Base-by-base conservation (phyloP, 345 rosid genomes). In the Eucalyptus urophylla region DNA sequence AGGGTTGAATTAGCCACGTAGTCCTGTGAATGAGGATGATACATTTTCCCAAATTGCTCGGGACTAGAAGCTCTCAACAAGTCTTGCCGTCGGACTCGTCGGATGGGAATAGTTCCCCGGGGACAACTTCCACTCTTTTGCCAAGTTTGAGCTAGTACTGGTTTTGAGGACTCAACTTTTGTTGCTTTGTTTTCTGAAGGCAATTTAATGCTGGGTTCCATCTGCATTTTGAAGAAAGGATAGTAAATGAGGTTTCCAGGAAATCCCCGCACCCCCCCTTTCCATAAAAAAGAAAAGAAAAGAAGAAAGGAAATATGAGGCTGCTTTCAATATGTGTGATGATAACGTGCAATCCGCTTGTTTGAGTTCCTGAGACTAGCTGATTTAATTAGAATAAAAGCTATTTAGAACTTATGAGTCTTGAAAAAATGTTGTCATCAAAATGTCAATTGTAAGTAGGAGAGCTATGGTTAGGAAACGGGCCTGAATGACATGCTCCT, bases 121-220 rank as follows among this genome's bases (percentile, higher is more conserved):
- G 94, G 95, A 89, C 95, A 95, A 21, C 56, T 54, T 22, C 96
- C 95, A 76, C 92, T 92, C 87, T 86, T 93, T 51, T 91, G 90
- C 96, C 96, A 94, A 56, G 62, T 91, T 88, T 94, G 96, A 19
- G 87, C n/a, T 25, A 69, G 56, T 6, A 87, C 86, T 21, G 88
- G 86, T 87, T 33, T 65, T 21, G 90, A 89, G 17, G 92, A 49
- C 87, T 88, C 90, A 19, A 56, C 51, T 45, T 54, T 86, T 25
- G 53, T 49, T 15, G n/a, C 85, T 43, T 7, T n/a, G n/a, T 45
- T 10, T 51, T 86, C 29, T 43, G 44, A n/a, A 16, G 86, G 40
- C 29, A 90, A 49, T 22, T 90, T 67, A 58, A 90, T 58, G 89
- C 91, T 92, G 4, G 95, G 95, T 88, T 76, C 89, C 95, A 93